phyloP scores from a whole-genome alignment of 75 land plant genomes.

The Ceratopteris richardii region DNA sequence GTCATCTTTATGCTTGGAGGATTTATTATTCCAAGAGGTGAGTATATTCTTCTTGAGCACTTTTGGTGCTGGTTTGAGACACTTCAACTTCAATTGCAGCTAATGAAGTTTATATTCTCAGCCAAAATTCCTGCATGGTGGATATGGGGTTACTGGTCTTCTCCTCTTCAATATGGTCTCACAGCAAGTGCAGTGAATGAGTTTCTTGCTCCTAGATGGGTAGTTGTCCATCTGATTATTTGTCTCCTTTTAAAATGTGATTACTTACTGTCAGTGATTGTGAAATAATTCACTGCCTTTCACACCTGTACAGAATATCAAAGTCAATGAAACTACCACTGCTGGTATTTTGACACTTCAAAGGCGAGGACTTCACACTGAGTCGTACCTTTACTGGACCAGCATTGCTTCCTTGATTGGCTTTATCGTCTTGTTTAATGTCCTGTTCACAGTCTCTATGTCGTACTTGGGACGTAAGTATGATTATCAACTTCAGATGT shows the following conservation, averaged over 20 bases:
- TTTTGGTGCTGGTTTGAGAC: not conserved
- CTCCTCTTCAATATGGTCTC: conserved; percentile 45
- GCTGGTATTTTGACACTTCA: conserved; percentile 12
- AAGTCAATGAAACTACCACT: not conserved
- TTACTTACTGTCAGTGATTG: not conserved
- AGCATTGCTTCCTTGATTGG: conserved; percentile 32
- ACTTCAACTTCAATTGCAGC: not conserved
- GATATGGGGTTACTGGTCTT: conserved; percentile 54
- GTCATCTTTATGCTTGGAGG: conserved; percentile 80
- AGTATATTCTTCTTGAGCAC: not conserved
- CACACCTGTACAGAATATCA: not conserved
- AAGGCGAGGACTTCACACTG: conserved; percentile 15
- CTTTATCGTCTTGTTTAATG: conserved; percentile 23
- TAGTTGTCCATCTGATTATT: no score
- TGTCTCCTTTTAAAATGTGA: not conserved
- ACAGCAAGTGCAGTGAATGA: conserved; percentile 41
- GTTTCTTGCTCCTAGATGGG: conserved; percentile 45
- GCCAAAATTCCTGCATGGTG: conserved; percentile 39
- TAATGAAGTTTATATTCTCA: conserved; percentile 4
- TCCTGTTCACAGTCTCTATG: conserved; percentile 24
- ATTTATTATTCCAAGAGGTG: conserved; percentile 69
- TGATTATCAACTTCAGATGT: not conserved
- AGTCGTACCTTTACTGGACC: conserved; percentile 35
- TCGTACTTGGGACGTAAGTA: conserved; percentile 32
- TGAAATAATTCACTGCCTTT: not conserved